Conservation (phyloP, 1,284 basidiomycete genomes). For the Malassezia brasiliensis region DNA sequence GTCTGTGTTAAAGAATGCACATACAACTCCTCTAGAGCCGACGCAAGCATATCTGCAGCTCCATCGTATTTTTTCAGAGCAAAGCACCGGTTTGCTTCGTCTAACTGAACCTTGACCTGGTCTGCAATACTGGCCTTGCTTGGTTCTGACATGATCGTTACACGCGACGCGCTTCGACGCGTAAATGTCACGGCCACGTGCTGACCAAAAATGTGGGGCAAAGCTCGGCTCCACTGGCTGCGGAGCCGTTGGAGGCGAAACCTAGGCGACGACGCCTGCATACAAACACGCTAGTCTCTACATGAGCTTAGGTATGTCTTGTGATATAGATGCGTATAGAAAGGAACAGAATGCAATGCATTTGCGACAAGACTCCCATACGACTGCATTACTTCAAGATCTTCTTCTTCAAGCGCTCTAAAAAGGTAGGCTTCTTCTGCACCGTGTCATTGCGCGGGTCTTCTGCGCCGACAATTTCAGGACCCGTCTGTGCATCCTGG, state of each 20-base stretch:
- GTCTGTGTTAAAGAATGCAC: constrained; percentile 14
- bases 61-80: constrained; percentile 34
- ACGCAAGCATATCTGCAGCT: constrained; percentile 29
- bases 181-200: not conserved
- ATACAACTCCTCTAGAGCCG: constrained; percentile 32
- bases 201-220: not conserved
- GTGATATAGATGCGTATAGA: no score
- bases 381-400: not conserved
- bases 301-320: no score
- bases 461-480: constrained; percentile 16
- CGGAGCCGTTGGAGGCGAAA: no score
- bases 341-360: not conserved
- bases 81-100: constrained; percentile 33
- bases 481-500: constrained; percentile 16
- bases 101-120: constrained; percentile 16
- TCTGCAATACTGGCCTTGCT: not conserved
- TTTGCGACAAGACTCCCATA: no score
- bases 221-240: no score
- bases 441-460: constrained; percentile 9
- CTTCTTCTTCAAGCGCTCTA: constrained; percentile 4
- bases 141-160: no score
- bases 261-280: no score
- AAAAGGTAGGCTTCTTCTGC: constrained; percentile 5
- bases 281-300: no score
- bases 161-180: not conserved